phyloP scores from a whole-genome alignment of 2,329 filamentous ascomycete species.

The Nannizziopsis barbatae region DNA sequence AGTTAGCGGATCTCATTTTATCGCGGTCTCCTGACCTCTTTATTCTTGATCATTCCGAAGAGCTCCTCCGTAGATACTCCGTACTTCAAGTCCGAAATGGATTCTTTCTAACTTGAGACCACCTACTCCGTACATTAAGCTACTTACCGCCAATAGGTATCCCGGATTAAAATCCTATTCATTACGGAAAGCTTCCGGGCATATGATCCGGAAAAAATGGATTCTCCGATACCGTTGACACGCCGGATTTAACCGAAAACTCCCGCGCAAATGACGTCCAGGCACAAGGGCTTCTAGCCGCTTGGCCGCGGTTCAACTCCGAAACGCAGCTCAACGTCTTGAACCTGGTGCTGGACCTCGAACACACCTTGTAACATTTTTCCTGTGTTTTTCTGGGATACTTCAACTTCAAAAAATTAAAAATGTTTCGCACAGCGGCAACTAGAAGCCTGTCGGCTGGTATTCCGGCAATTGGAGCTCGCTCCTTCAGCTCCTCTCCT shows the following conservation, averaged over 20 bases:
- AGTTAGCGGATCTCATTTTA: too few relatives aligned
- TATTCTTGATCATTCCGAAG: too few relatives aligned
- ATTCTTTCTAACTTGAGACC: too few relatives aligned
- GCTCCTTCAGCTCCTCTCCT: conserved; percentile 60
- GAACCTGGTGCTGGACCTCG: neutral
- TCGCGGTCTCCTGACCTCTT: too few relatives aligned
- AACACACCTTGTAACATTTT: too few relatives aligned
- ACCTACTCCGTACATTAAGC: too few relatives aligned
- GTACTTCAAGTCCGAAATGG: too few relatives aligned
- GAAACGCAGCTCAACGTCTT: neutral
- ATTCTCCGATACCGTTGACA: conserved; percentile 9
- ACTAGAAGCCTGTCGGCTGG: conserved; percentile 23
- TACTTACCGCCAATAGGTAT: too few relatives aligned
- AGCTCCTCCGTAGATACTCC: too few relatives aligned
- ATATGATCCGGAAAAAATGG: neutral
- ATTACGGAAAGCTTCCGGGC: neutral
- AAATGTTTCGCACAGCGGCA: conserved; percentile 30
- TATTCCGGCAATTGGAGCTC: conserved; percentile 28
- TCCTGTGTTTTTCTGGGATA: too few relatives aligned
- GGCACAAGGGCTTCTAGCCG: conserved; percentile 6
- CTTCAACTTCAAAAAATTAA: neutral
- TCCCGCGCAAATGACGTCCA: conserved; percentile 19
- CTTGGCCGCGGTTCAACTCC: conserved; percentile 3
- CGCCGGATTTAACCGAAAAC: conserved; percentile 25
- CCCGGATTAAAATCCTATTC: conserved; percentile 2